Evolutionary conservation across 768 basidiomycete genomes (phyloP).

Genomic region (Chlorophyllum brunneum): DNA sequence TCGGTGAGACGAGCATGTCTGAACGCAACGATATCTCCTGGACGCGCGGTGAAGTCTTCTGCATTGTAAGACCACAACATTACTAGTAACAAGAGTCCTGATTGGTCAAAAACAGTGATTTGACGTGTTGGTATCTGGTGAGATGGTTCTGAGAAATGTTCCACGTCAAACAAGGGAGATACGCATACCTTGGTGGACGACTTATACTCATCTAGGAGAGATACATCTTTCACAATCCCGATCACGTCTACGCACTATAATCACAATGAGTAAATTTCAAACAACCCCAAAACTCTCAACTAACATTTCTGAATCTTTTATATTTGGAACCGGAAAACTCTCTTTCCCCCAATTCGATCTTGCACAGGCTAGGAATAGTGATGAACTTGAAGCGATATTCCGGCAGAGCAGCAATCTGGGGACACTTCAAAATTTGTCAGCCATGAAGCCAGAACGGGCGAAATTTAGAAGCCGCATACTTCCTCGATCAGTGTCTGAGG

Average conservation of each 20-base stretch:
- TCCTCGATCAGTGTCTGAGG: conserved; percentile 80
- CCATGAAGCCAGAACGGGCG: not conserved
- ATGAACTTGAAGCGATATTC: conserved; percentile 83
- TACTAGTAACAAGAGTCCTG: conserved; percentile 70
- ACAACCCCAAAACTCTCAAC: not conserved
- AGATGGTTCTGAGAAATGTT: not conserved
- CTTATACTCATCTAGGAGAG: conserved; percentile 73
- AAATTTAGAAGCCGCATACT: conserved; percentile 35
- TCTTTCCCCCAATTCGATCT: conserved; percentile 1
- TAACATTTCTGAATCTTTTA: not conserved
- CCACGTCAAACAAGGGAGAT: not conserved
- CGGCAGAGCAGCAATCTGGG: conserved; percentile 72
- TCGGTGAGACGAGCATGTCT: conserved; percentile 92
- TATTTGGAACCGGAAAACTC: not conserved
- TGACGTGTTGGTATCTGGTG: conserved; percentile 82
- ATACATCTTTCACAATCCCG: conserved; percentile 76
- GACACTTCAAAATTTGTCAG: conserved; percentile 59
- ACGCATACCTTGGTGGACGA: conserved; percentile 39
- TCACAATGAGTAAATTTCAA: not conserved
- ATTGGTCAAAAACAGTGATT: conserved; percentile 80
- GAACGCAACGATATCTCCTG: conserved; percentile 80
- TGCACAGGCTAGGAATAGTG: conserved; percentile 49
- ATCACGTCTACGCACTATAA: conserved; percentile 66
- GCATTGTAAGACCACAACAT: conserved; percentile 97
- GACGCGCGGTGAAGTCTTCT: conserved; percentile 58